Evolutionary conservation across 2,329 filamentous ascomycete species (phyloP).

Genomic region (Hypoxylon sp.): DNA sequence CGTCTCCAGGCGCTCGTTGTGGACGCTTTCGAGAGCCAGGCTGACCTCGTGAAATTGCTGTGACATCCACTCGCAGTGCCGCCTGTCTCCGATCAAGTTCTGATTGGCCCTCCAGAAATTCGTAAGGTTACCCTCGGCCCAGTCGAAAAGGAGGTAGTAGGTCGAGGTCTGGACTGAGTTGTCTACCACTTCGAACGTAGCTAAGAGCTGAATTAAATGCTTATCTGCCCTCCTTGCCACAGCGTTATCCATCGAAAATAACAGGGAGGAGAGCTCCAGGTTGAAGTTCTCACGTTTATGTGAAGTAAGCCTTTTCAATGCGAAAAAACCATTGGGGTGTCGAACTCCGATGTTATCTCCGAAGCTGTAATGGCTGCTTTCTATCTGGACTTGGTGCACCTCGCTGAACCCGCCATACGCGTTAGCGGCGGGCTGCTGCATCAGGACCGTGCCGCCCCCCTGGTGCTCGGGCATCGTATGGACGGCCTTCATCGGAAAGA

Average conservation of each 20-base stretch:
- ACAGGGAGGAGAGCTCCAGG: conserved; percentile 33
- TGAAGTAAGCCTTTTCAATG: conserved; percentile 34
- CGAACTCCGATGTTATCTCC: conserved; percentile 17
- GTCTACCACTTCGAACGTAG: conserved; percentile 35
- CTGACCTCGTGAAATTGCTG: conserved; percentile 31
- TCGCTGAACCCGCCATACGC: conserved; percentile 32
- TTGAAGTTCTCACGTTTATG: conserved; percentile 27
- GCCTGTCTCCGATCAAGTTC: conserved; percentile 2
- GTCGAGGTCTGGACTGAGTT: not conserved
- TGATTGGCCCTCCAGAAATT: conserved; percentile 33
- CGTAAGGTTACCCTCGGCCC: conserved; percentile 35
- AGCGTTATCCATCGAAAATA: conserved; percentile 34
- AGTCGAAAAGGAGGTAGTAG: conserved; percentile 41
- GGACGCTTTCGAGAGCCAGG: conserved; percentile 30
- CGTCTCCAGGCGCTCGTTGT: conserved; percentile 30
- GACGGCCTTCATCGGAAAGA: conserved; percentile 26
- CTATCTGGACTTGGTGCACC: conserved; percentile 30
- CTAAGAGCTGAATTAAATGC: conserved; percentile 34
- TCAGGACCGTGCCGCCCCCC: too few relatives aligned
- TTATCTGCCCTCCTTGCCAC: not conserved
- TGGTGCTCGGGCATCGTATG: too few relatives aligned
- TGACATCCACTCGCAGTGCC: conserved; percentile 28
- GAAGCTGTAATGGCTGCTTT: conserved; percentile 31
- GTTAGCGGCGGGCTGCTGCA: not conserved
- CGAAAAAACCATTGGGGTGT: conserved; percentile 26